Percentiles rank a stretch among this genome's conserved stretches.
Evolutionary conservation across 192 early-diverging fungal species (phyloP).

Genomic region (Backusella liffmaniae): DNA sequence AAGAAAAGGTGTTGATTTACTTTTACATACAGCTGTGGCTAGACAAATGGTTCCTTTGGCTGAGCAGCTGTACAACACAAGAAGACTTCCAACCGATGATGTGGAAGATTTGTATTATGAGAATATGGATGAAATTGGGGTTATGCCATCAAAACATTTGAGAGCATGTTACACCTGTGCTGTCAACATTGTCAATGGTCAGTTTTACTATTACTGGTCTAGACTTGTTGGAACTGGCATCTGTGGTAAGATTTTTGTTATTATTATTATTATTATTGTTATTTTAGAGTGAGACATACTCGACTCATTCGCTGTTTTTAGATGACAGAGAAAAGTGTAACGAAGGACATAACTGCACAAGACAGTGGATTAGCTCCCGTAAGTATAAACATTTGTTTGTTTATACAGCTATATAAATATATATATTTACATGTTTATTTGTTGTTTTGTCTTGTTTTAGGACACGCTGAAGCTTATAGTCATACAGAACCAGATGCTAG

Average conservation of each 20-base stretch:
- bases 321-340: neutral
- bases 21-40: neutral
- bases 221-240: neutral
- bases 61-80: neutral
- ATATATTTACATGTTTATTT: neutral
- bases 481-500: neutral
- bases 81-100: neutral
- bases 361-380: neutral
- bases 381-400: neutral
- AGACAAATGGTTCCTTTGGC: neutral
- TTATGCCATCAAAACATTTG: conserved; percentile 5
- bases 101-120: neutral
- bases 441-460: neutral
- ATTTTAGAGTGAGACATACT: too few species aligned
- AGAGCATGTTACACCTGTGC: conserved; percentile 12
- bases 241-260: neutral
- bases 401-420: neutral
- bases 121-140: neutral
- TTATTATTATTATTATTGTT: too few species aligned
- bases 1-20: neutral
- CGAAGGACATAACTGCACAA: neutral
- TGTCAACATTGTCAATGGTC: conserved; percentile 11
- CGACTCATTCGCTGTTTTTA: neutral
- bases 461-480: neutral
- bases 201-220: conserved; percentile 18